Evolutionary conservation across 2,329 filamentous ascomycete species (phyloP), one percentile per base, ranked within the genome.

Genomic region (Pyrenochaeta sp.): DNA sequence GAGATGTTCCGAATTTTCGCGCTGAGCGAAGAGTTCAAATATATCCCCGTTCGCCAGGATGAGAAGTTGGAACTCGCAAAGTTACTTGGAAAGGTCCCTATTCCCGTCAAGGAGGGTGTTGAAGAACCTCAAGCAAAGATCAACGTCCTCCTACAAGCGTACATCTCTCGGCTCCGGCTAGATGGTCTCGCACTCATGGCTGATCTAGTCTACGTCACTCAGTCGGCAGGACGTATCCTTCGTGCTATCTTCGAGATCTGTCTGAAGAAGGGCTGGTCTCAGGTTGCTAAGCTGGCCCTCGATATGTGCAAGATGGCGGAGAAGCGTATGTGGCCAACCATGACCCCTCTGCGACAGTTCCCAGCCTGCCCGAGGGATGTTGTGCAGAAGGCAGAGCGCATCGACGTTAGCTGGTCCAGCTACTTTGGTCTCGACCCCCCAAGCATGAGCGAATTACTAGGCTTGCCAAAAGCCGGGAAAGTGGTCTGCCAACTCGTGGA

Each of bases 271-370:
- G 93, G 93, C 22, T 99, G 93, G 93, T 85, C 94, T 1, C 87
- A 86, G 11, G 94, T 97, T 3, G 90, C 94, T 7, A 96, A 94
- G 75, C 90, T 88, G 51, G 92, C 94, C 0, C 78, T 99, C 28
- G 90, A 96, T 61, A 81, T 99, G 39, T 99, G 95, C 76, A 99
- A 99, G 77, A 97, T 96, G 90, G 94, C 93, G 0, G 94, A 99
- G 77, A 96, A 96, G 79, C 84, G 95, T 35, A 99, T 99, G 95
- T 99, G 94, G 94, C 92, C 93, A 10, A 97, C 93, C 5, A 99
- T 97, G 94, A 90, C 90, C 24, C 94, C 95, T 8, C 79, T 99
- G 21, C 85, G 94, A 40, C 94, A 99, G 65, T 99, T 99, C 66
- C 64, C 66, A 7, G 56, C 47, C n/a, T 96, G 91, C 64, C 85